Evolutionary conservation across 768 basidiomycete genomes (phyloP), one percentile per base, ranked within the genome.

Genomic region (Infundibulicybe gibba): DNA sequence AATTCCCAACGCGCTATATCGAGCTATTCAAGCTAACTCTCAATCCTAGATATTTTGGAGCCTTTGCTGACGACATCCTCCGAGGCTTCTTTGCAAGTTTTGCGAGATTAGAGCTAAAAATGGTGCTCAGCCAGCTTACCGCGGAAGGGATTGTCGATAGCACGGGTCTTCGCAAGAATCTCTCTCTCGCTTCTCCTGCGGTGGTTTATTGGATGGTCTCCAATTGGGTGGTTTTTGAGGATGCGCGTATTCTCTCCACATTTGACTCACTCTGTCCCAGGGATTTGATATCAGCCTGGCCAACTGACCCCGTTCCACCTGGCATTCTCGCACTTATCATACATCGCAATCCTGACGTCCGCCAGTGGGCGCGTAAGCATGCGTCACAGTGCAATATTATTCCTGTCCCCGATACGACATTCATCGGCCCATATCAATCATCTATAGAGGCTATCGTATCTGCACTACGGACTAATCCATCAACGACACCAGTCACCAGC

Each of bases 31-130:
- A 8, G 9, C 21, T 25, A 16, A 21, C 39, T n/a, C 49, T 49
- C 25, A 40, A 57, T 47, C 48, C 49, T 50, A 94, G 90, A 46
- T 94, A 87, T 62, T 83, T 94, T 54, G 82, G 79, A 12, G 81
- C 81, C 2, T 92, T 86, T 61, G 55, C 70, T 1, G 68, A 71
- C 1, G 59, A 69, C 15, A 63, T 77, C 32, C 59, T 87, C 43
- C 61, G 66, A 15, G 64, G 62, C 32, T 94, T 94, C 61, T 87
- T 82, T 58, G 52, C 54, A 14, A 75, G 63, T 17, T 81, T 91
- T 40, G 80, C 85, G 46, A 62, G 67, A 31, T 93, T 87, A 83
- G 85, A 92, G 56, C 62, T 79, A 3, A 51, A 62, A 9, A 58
- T 75, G 19, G 74, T 87, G 4, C 57, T 83, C 9, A 64, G 71